Base-by-base conservation (phyloP, 2,329 filamentous ascomycete genomes). In the Leptographium flavum region DNA sequence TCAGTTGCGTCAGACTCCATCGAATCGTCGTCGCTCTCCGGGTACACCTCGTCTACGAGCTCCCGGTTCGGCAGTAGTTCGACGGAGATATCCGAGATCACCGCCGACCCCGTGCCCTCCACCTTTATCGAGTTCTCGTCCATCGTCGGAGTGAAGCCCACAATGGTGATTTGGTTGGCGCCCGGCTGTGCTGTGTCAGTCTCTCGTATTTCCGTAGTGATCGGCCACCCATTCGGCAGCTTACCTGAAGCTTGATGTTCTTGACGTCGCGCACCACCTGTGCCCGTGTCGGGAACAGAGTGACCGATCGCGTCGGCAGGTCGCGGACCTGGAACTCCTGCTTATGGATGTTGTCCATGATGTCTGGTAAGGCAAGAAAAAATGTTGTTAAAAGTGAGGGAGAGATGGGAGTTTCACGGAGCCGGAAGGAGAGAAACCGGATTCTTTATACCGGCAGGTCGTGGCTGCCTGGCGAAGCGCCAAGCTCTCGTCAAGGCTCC, bases 51-150 rank as follows among this genome's bases (percentile, higher is more conserved):
- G 39, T 73, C 58, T 45, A 74, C 77, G 23, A 64, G 61, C 25
- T 76, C 70, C 15, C 60, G 63, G 50, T 78, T 77, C 2, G 69
- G 68, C 10, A 79, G 61, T 7, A 73, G 61, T 48, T 79, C 70
- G 35, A 81, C 69, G 10, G 71, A 68, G 49, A 83, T 79, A 53
- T 83, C 76, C 11, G 70, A 73, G 53, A 80, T 74, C 42, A 70
- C 70, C 9, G 73, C 75, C 0, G 67, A 56, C n/a, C 74, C 73
- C 43, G 67, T 68, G 39, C 74, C 74, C 52, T 78, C 73, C 30
- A 80, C 67, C 52, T 75, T 75, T 59, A 80, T 71, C 10, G 71
- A 74, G 51, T 73, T 64, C 53, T 72, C 64, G 52, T 76, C 69
- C 9, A 70, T 64, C 1, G 64, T 68, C 3, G 71, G 69, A 9